Conservation (phyloP, 208 protist species). For the Paratrypanosoma confusum region DNA sequence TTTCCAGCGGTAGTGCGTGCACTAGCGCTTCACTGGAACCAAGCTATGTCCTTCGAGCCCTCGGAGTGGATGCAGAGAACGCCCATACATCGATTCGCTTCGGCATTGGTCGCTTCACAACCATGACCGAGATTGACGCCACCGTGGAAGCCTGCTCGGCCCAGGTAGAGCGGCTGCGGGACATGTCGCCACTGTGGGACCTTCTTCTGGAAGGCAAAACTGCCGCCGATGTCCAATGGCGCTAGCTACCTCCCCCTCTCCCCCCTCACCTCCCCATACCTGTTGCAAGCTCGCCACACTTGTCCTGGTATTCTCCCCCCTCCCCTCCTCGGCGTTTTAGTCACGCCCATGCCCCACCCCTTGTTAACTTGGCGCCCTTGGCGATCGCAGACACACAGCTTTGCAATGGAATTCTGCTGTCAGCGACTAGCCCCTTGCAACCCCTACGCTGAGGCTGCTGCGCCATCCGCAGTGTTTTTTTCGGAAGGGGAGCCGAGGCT, state of each 20-base stretch:
- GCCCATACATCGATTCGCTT: conserved; percentile 99
- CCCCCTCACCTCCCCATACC: no score
- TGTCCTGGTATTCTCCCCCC: no score
- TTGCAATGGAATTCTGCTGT: no score
- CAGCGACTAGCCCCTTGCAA: no score
- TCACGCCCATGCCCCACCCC: no score
- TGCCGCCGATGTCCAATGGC: conserved; percentile 73
- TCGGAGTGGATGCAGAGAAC: conserved; percentile 97
- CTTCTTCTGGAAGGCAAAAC: conserved; percentile 96
- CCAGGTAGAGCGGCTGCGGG: conserved; percentile 93
- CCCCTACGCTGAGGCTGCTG: no score
- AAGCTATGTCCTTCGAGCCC: conserved; percentile 97
- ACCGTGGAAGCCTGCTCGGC: conserved; percentile 81
- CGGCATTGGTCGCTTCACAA: conserved; percentile 98
- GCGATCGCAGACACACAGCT: no score
- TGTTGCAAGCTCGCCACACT: no score
- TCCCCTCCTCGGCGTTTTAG: no score
- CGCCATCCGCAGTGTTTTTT: no score
- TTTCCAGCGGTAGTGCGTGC: conserved; percentile 97
- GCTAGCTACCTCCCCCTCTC: conserved; percentile 24
- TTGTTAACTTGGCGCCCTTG: no score
- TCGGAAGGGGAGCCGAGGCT: no score
- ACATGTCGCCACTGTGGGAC: conserved; percentile 98
- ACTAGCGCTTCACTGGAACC: conserved; percentile 98
- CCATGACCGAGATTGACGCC: conserved; percentile 90